These are phyloP conservation scores for Escovopsis sp. DNA, from an alignment of 2,329 filamentous ascomycete species.

Conservation along the genomic window DNA sequence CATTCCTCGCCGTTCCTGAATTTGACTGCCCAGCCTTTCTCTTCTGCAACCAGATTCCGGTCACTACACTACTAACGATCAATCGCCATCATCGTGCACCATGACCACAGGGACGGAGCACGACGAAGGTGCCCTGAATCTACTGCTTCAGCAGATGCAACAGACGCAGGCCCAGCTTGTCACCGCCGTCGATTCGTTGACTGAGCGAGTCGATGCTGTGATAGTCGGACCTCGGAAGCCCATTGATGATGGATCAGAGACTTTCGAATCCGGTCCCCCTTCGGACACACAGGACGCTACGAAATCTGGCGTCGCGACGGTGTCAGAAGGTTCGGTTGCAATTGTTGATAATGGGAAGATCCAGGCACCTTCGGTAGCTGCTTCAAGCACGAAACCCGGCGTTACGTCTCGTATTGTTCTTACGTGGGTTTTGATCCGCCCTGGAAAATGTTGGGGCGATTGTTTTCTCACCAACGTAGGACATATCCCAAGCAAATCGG, in stretches of 20 bases:
- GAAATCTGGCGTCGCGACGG: neutral
- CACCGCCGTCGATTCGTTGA: constrained; percentile 25
- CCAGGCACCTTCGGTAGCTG: constrained; percentile 8
- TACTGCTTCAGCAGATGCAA: constrained; percentile 25
- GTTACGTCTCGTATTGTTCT: constrained; percentile 41
- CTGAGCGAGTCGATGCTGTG: constrained; percentile 14
- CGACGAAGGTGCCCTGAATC: constrained; percentile 10
- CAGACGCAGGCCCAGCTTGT: constrained; percentile 27
- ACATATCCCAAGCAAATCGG: constrained; percentile 92
- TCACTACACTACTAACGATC: too few relatives aligned
- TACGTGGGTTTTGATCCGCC: constrained; percentile 26
- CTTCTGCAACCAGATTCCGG: too few relatives aligned
- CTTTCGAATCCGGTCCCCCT: neutral
- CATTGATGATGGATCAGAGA: constrained; percentile 3
- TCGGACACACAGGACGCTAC: neutral
- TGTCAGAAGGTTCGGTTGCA: neutral
- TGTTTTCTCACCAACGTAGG: constrained; percentile 18
- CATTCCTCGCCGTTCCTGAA: too few relatives aligned
- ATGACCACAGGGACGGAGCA: constrained; percentile 14
- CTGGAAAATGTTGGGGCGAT: neutral
- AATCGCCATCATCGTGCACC: neutral
- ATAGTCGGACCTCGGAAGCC: constrained; percentile 2
- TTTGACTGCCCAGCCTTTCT: too few relatives aligned
- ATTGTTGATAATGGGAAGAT: neutral
- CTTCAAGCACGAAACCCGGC: constrained; percentile 25